A percentile compares a stretch with the other conserved stretches of the same genome.
Conservation (phyloP, 345 rosid species). For the Gossypium herbaceum region DNA sequence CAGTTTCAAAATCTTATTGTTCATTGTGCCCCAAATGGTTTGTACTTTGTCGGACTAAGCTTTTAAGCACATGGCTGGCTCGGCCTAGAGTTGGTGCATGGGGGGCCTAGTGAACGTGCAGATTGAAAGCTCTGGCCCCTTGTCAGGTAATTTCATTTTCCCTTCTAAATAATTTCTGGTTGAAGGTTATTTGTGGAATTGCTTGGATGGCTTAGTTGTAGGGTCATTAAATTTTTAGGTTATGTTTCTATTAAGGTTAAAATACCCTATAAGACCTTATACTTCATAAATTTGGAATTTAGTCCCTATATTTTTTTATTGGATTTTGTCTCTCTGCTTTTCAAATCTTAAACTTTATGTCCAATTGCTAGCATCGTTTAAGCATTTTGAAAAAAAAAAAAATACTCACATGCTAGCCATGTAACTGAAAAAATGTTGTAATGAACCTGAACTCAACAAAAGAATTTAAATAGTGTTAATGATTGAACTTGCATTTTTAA, state of each 20-base stretch:
- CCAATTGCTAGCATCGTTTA: too few relatives aligned
- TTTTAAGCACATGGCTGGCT: constrained; percentile 14
- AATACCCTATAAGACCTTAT: too few relatives aligned
- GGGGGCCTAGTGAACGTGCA: background rate
- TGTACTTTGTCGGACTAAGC: background rate
- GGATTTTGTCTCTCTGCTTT: too few relatives aligned
- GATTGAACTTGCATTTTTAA: too few relatives aligned
- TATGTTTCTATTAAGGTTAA: background rate
- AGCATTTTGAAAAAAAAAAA: too few relatives aligned
- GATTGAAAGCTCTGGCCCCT: background rate
- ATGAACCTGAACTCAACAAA: too few relatives aligned
- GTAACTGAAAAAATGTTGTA: too few relatives aligned
- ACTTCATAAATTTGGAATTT: too few relatives aligned
- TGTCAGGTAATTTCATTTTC: background rate
- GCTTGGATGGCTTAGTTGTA: background rate
- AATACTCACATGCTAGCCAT: too few relatives aligned
- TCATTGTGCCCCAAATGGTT: background rate
- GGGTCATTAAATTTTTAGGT: background rate
- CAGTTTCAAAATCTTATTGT: background rate
- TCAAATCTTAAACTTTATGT: too few relatives aligned
- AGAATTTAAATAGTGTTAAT: too few relatives aligned
- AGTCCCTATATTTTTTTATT: too few relatives aligned
- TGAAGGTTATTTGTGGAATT: background rate
- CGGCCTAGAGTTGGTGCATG: background rate
- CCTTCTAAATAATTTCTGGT: background rate